A percentile compares a stretch with the other conserved stretches of the same genome.
Evolutionary conservation across 2,329 filamentous ascomycete species (phyloP).

Genomic region (Cordyceps farinosa): DNA sequence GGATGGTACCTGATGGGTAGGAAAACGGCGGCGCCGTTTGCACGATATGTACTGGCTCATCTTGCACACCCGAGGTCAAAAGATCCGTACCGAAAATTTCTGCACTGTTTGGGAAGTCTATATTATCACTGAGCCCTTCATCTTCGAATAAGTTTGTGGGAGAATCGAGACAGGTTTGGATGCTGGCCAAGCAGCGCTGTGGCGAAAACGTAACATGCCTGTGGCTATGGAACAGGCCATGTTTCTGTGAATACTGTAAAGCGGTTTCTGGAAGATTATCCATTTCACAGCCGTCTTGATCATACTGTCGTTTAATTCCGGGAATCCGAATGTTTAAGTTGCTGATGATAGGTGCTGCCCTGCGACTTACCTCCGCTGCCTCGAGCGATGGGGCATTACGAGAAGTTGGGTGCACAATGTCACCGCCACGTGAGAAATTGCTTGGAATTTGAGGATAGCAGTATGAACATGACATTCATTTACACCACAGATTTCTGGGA

Average conservation of each 20-base stretch:
- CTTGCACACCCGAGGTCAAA: background rate
- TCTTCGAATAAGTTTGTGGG: background rate
- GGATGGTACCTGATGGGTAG: background rate
- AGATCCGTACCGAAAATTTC: background rate
- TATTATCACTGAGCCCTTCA: background rate
- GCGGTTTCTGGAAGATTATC: constrained; percentile 4
- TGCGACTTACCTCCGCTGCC: background rate
- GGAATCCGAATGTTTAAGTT: background rate
- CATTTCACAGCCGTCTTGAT: background rate
- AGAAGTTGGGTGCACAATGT: background rate
- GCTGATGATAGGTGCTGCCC: background rate
- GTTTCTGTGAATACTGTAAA: constrained; percentile 9
- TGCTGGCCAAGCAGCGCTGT: background rate
- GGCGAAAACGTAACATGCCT: background rate
- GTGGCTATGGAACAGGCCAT: constrained; percentile 8
- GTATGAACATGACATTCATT: background rate
- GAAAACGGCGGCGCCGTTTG: background rate
- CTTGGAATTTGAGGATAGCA: background rate
- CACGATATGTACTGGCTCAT: background rate
- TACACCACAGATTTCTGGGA: too few species aligned
- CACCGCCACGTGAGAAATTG: background rate
- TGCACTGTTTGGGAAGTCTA: background rate
- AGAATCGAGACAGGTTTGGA: background rate
- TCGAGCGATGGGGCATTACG: background rate
- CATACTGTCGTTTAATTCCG: background rate